Conservation (phyloP, 2,329 filamentous ascomycete genomes). For the Huntiella bhutanensis region DNA sequence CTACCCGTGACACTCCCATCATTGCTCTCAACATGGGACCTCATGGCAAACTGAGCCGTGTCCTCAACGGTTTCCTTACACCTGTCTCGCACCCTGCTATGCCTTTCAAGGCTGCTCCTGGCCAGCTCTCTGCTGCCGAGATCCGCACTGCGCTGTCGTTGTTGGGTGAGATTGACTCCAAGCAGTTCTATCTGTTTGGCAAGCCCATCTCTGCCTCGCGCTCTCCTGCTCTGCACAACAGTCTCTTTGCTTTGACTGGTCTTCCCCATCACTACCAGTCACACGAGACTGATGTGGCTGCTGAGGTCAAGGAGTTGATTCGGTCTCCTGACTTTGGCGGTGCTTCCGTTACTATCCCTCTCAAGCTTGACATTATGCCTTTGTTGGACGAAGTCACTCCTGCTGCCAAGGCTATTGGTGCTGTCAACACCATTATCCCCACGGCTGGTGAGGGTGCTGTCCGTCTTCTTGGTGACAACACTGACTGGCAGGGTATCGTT, state of each 20-base stretch:
- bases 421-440: constrained; percentile 82
- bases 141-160: constrained; percentile 64
- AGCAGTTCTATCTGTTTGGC: constrained; percentile 74
- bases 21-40: constrained; percentile 94
- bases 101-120: constrained; percentile 86
- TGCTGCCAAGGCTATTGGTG: constrained; percentile 67
- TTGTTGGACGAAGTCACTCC: constrained; percentile 63
- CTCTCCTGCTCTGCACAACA: constrained; percentile 79
- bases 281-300: constrained; percentile 51
- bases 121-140: constrained; percentile 77
- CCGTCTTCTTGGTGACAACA: constrained; percentile 63
- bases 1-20: constrained; percentile 59
- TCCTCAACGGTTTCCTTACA: constrained; percentile 84
- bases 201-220: constrained; percentile 65
- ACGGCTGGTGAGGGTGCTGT: constrained; percentile 17
- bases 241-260: constrained; percentile 55
- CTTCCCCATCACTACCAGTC: constrained; percentile 68
- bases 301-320: constrained; percentile 46
- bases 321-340: constrained; percentile 63
- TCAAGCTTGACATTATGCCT: constrained; percentile 76
- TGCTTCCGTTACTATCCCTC: constrained; percentile 84
- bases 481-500: constrained; percentile 87
- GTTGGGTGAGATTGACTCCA: constrained; percentile 57
- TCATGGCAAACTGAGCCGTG: constrained; percentile 69
- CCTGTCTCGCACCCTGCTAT: constrained; percentile 78